These are phyloP conservation scores for Nemania serpens DNA, from an alignment of 2,329 filamentous ascomycete species.

Conservation along the genomic window DNA sequence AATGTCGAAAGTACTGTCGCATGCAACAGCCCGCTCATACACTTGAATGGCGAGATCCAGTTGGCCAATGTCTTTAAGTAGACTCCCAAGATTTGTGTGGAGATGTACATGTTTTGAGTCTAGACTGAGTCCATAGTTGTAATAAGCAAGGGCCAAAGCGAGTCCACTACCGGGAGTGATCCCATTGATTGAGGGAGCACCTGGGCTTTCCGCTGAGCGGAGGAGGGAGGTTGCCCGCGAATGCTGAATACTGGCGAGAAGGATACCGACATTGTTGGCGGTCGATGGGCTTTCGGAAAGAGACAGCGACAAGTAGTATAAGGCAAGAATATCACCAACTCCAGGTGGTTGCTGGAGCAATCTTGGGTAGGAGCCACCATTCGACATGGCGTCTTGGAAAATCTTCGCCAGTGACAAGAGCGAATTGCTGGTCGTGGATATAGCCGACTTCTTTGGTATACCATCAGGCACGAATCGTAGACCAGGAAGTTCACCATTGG, in stretches of 20 bases:
- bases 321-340: constrained; percentile 87
- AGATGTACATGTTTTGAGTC: constrained; percentile 92
- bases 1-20: constrained; percentile 95
- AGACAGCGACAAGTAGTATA: constrained; percentile 94
- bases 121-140: constrained; percentile 88
- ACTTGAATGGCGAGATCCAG: constrained; percentile 90
- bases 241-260: constrained; percentile 93
- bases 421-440: constrained; percentile 95
- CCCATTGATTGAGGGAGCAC: constrained; percentile 67
- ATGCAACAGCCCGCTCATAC: constrained; percentile 93
- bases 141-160: constrained; percentile 86
- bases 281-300: constrained; percentile 96
- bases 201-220: constrained; percentile 37
- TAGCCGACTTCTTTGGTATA: constrained; percentile 74
- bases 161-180: constrained; percentile 85
- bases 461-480: constrained; percentile 73
- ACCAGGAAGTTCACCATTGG: constrained; percentile 77
- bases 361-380: constrained; percentile 60
- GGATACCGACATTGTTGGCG: constrained; percentile 95
- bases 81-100: constrained; percentile 93
- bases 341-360: constrained; percentile 69
- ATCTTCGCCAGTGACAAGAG: constrained; percentile 95
- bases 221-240: constrained; percentile 45
- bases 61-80: constrained; percentile 95
- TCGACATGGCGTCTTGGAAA: constrained; percentile 93